Conservation (phyloP, 1,139 yeast genomes). For the Candida albicans region DNA sequence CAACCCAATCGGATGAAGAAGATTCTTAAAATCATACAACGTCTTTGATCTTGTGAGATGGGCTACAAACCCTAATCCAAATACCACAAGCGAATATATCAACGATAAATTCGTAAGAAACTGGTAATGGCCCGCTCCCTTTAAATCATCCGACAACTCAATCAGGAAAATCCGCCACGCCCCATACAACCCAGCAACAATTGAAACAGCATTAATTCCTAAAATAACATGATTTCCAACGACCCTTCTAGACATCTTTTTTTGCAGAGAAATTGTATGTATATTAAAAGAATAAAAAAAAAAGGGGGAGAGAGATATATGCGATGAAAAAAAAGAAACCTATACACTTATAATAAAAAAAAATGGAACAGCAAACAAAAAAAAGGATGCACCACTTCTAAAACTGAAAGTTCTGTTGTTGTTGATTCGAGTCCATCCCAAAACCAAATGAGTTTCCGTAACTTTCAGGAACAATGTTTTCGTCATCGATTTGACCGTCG, state of each 20-base stretch:
- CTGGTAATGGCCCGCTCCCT: constrained; percentile 63
- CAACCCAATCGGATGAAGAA: constrained; percentile 51
- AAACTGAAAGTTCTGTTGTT: constrained; percentile 53
- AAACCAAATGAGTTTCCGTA: constrained; percentile 87
- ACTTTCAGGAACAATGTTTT: constrained; percentile 79
- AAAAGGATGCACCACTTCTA: constrained; percentile 17
- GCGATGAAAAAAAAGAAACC: background rate
- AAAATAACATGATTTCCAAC: constrained; percentile 34
- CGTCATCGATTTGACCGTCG: constrained; percentile 72
- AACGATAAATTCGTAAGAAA: constrained; percentile 66
- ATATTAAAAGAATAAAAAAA: background rate
- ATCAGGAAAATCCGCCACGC: constrained; percentile 18
- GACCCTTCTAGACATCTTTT: constrained; percentile 20
- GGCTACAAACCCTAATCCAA: constrained; percentile 39
- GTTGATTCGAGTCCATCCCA: constrained; percentile 57
- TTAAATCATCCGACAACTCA: constrained; percentile 44
- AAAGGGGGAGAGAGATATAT: background rate
- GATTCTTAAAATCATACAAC: constrained; percentile 33
- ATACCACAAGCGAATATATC: constrained; percentile 46
- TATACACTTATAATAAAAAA: background rate
- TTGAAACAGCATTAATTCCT: constrained; percentile 26
- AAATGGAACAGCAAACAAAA: background rate
- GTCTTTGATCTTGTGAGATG: constrained; percentile 29
- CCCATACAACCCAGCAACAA: constrained; percentile 35
- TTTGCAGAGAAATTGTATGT: constrained; percentile 3